Evolutionary conservation across 2,329 filamentous ascomycete species (phyloP).

Genomic region (Ophiostoma sp.): DNA sequence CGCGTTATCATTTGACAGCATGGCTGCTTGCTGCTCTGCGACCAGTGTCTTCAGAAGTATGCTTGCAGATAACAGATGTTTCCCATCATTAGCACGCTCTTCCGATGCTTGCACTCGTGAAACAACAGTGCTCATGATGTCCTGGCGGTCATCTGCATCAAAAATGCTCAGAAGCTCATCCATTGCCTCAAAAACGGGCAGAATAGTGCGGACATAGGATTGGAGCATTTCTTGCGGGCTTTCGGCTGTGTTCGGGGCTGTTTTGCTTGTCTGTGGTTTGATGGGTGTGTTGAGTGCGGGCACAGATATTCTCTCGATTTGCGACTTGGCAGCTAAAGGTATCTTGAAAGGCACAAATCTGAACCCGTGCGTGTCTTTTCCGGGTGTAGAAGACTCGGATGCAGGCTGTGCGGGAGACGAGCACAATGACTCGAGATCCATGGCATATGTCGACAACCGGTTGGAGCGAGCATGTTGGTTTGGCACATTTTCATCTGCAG

Average conservation of each 20-base stretch:
- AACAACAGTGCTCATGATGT: background rate
- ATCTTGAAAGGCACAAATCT: background rate
- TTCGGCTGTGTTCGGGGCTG: background rate
- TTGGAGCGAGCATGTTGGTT: background rate
- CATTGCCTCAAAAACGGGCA: slow-evolving; percentile 18
- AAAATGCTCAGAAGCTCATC: slow-evolving; percentile 7
- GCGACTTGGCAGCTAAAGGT: background rate
- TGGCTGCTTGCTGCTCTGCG: background rate
- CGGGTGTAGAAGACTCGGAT: background rate
- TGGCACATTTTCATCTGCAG: background rate
- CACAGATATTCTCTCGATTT: background rate
- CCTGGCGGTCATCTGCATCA: background rate
- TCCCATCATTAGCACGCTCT: too few species aligned
- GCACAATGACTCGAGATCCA: slow-evolving; percentile 23
- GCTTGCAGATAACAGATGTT: background rate
- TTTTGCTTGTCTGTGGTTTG: background rate
- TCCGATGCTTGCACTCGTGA: background rate
- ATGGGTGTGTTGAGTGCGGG: background rate
- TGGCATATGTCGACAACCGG: slow-evolving; percentile 20
- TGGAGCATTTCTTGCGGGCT: background rate
- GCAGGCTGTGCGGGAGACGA: background rate
- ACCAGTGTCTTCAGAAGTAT: background rate
- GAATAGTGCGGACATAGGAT: slow-evolving; percentile 7
- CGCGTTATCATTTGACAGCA: background rate
- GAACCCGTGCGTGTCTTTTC: background rate